These are phyloP conservation scores for Corynespora cassiicola DNA, from an alignment of 2,329 filamentous ascomycete genomes.

Conservation along the genomic window DNA sequence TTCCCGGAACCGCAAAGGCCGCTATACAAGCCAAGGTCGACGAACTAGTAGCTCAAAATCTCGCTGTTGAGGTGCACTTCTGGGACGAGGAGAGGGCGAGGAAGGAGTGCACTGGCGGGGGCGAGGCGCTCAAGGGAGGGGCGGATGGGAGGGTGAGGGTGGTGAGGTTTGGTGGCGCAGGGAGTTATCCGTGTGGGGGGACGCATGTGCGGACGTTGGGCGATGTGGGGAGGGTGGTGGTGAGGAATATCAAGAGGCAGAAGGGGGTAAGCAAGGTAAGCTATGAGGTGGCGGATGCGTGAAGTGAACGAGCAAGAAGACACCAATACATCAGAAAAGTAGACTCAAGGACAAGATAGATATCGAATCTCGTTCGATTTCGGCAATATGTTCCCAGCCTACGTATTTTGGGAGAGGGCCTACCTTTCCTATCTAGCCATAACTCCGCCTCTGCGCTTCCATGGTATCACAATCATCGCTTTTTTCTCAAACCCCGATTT, in stretches of 20 bases:
- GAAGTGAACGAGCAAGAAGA: no score
- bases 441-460: slow-evolving; percentile 4
- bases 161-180: slow-evolving; percentile 72
- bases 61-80: slow-evolving; percentile 62
- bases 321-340: no score
- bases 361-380: background rate
- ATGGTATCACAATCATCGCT: no score
- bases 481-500: no score
- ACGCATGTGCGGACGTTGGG: slow-evolving; percentile 72
- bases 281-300: slow-evolving; percentile 46
- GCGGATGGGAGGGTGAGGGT: slow-evolving; percentile 59
- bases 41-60: slow-evolving; percentile 58
- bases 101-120: slow-evolving; percentile 51
- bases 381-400: slow-evolving; percentile 1
- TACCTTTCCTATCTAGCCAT: slow-evolving; percentile 2
- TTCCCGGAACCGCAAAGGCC: slow-evolving; percentile 59
- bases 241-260: slow-evolving; percentile 70
- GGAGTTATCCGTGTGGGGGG: slow-evolving; percentile 76
- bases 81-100: slow-evolving; percentile 71
- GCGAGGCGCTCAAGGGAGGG: slow-evolving; percentile 49
- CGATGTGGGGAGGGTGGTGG: slow-evolving; percentile 64
- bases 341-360: no score
- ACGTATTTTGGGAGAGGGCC: background rate
- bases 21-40: slow-evolving; percentile 67
- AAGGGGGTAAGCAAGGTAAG: slow-evolving; percentile 69